Evolutionary conservation across 306 rosid genomes (phyloP), one percentile per base, ranked within the genome.

Genomic region (Casuarina glauca): DNA sequence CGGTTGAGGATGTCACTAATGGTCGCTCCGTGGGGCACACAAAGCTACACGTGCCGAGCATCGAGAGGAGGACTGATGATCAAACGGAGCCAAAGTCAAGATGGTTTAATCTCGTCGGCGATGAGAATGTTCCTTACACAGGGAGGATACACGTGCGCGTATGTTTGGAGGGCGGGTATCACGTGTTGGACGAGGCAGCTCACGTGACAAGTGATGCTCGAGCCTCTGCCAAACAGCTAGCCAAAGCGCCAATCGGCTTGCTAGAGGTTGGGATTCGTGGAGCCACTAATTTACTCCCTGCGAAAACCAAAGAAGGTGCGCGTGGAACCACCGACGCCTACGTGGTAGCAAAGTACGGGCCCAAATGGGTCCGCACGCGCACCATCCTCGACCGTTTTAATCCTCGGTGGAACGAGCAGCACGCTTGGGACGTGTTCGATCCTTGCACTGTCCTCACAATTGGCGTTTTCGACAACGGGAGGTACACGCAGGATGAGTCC

Each of bases 331-430:
- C 88, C 0, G 97, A 92, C 35, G 90, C 97, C 4, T 95, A 89
- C 60, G 97, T 85, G 84, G 96, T 95, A 0, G 95, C 90, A 49
- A 95, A 92, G 75, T 92, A 92, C 9, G 97, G 97, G 0, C 90
- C 92, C 4, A 94, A 94, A 51, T 95, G 98, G 97, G 86, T 92
- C 53, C 92, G 97, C 15, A 95, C 97, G 11, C 79, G 93, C 0
- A 89, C 98, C 15, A 89, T 91, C n/a, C 76, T 87, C 1, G 97
- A 92, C 41, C 90, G 97, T 42, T 95, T 95, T 60, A 86, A 91
- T 57, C 97, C 97, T 26, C 75, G 91, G 1, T 92, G 97, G 98
- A 95, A 95, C 62, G 97, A 92, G 78, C 98, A 95, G 42, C 92
- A 95, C 83, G 86, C 93, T 0, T 95, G 98, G 97, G 93, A 92